Percentiles rank a stretch among this genome's conserved stretches.
These are phyloP conservation scores for Murraya koenigii DNA, from an alignment of 345 rosid species.

Conservation along the genomic window DNA sequence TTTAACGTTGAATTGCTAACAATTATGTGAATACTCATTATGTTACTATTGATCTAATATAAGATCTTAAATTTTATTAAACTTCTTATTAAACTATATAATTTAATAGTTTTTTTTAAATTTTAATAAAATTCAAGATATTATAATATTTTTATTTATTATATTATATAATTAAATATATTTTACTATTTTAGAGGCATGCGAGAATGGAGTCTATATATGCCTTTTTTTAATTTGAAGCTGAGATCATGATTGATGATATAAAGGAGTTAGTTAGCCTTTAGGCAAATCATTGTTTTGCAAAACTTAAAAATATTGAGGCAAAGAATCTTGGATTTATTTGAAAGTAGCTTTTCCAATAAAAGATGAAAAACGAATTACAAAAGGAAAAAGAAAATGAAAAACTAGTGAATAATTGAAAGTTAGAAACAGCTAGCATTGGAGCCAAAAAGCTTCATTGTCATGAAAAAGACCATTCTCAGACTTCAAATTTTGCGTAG, in stretches of 20 bases:
- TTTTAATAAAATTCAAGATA: too few relatives aligned
- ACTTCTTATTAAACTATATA: too few relatives aligned
- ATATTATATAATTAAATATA: too few relatives aligned
- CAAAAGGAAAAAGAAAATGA: not conserved
- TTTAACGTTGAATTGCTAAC: not conserved
- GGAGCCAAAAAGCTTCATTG: not conserved
- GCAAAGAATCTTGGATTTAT: conserved; percentile 15
- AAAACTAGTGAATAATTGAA: not conserved
- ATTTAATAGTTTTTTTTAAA: too few relatives aligned
- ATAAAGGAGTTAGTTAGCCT: not conserved
- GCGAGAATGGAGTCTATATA: too few relatives aligned
- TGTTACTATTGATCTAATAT: too few relatives aligned
- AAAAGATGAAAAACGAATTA: not conserved
- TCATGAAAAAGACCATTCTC: not conserved
- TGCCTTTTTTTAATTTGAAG: too few relatives aligned
- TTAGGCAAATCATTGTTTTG: not conserved
- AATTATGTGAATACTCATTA: not conserved
- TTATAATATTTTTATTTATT: too few relatives aligned
- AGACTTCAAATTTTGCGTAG: not conserved
- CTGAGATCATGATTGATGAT: not conserved
- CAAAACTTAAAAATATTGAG: not conserved
- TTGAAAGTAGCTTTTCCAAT: conserved; percentile 9
- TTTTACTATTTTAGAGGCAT: not conserved
- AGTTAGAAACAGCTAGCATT: not conserved
- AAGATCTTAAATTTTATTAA: too few relatives aligned